A percentile compares a stretch with the other conserved stretches of the same genome.
These are phyloP conservation scores for Leccinum longicurvipes DNA, from an alignment of 768 basidiomycete genomes.

Conservation along the genomic window DNA sequence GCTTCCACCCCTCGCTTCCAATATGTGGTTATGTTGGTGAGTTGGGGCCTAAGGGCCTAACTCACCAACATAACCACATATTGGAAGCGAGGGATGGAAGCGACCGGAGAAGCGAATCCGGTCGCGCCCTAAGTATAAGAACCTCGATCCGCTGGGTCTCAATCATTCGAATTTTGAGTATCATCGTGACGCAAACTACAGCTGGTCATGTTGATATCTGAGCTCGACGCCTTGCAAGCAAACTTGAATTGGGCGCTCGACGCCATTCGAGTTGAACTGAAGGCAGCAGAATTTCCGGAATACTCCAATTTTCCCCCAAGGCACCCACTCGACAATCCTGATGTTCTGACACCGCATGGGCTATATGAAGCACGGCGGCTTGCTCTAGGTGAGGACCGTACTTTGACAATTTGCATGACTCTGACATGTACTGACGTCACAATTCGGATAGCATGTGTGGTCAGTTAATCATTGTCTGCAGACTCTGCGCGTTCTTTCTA, in stretches of 20 bases:
- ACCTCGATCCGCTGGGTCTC: neutral
- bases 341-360: neutral
- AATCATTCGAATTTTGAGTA: neutral
- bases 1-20: no score
- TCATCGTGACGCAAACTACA: no score
- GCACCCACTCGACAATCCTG: neutral
- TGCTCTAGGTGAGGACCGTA: neutral
- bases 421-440: neutral
- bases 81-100: no score
- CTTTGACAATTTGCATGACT: neutral
- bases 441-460: neutral
- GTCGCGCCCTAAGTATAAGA: no score
- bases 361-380: neutral
- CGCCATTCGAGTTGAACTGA: neutral
- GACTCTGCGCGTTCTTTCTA: neutral
- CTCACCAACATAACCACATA: no score
- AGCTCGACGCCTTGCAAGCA: neutral
- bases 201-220: neutral
- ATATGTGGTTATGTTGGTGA: no score
- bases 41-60: no score
- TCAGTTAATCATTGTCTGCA: neutral
- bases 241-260: neutral
- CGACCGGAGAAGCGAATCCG: no score
- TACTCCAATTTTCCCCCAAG: neutral
- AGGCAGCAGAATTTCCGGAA: neutral